Percentiles rank a stretch among this genome's conserved stretches.
Conservation (phyloP, 345 rosid genomes). For the Odontarrhena argentea region DNA sequence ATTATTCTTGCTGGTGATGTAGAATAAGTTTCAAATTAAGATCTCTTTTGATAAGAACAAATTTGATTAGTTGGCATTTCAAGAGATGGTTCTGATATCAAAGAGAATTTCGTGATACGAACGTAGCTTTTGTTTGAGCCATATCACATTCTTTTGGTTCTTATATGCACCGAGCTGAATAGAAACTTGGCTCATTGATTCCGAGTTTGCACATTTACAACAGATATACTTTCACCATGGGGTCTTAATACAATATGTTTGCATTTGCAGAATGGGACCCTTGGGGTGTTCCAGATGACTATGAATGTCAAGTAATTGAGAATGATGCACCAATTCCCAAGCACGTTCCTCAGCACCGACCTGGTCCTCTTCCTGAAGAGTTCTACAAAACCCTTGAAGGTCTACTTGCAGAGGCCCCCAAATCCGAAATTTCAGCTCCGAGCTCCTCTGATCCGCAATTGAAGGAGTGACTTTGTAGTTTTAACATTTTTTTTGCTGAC, state of each 20-base stretch:
- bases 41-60: too few relatives aligned
- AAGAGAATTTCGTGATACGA: too few relatives aligned
- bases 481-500: too few relatives aligned
- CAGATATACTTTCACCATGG: neutral
- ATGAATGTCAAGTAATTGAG: conserved; percentile 88
- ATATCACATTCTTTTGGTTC: conserved; percentile 5
- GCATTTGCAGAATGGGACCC: conserved; percentile 89
- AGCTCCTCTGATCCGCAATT: conserved; percentile 50
- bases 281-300: conserved; percentile 96
- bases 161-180: neutral
- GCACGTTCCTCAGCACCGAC: conserved; percentile 92
- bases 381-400: too few relatives aligned
- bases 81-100: too few relatives aligned
- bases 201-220: neutral
- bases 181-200: neutral
- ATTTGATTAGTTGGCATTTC: too few relatives aligned
- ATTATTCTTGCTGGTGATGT: too few relatives aligned
- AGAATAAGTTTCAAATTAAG: too few relatives aligned
- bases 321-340: conserved; percentile 88
- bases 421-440: conserved; percentile 34
- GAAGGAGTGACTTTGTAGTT: conserved; percentile 62
- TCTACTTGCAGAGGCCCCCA: conserved; percentile 24
- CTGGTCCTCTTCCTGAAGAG: too few relatives aligned
- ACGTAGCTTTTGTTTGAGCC: neutral
- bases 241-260: neutral